A percentile compares a stretch with the other conserved stretches of the same genome.
Conservation (phyloP, 345 rosid species). For the Populus deltoides region DNA sequence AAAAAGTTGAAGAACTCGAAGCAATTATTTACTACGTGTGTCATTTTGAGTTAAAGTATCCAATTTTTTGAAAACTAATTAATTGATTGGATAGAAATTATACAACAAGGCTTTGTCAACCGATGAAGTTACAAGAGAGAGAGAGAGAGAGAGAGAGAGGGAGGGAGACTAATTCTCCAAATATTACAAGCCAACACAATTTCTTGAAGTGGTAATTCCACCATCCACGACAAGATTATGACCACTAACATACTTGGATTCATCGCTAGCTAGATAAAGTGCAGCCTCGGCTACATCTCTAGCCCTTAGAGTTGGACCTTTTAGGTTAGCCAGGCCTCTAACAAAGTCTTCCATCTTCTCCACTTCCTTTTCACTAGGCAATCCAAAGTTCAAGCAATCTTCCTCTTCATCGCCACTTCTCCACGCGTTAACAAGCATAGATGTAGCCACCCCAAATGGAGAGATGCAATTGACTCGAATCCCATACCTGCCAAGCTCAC, state of each 20-base stretch:
- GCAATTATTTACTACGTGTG: too few relatives aligned
- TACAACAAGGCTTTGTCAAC: background rate
- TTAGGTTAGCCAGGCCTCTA: conserved; percentile 55
- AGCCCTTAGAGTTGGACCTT: conserved; percentile 53
- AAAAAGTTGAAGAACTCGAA: too few relatives aligned
- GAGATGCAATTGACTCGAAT: conserved; percentile 82
- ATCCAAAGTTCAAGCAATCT: conserved; percentile 30
- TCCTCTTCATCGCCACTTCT: conserved; percentile 29
- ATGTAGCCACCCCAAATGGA: conserved; percentile 84
- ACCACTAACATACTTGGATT: conserved; percentile 80
- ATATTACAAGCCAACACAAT: conserved; percentile 69
- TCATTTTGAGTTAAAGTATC: too few relatives aligned
- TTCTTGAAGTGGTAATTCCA: conserved; percentile 67
- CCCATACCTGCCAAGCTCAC: conserved; percentile 72
- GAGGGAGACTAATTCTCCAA: background rate
- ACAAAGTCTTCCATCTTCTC: conserved; percentile 70
- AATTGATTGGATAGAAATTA: background rate
- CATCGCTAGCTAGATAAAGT: conserved; percentile 74
- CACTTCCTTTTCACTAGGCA: conserved; percentile 41
- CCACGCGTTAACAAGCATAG: conserved; percentile 72
- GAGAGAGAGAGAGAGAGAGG: background rate
- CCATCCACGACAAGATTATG: conserved; percentile 90
- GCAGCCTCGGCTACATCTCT: conserved; percentile 84
- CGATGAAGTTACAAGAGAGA: background rate
- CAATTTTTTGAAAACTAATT: background rate